Conservation (phyloP, 192 early-diverging fungal genomes). For the Linnemannia zychae region DNA sequence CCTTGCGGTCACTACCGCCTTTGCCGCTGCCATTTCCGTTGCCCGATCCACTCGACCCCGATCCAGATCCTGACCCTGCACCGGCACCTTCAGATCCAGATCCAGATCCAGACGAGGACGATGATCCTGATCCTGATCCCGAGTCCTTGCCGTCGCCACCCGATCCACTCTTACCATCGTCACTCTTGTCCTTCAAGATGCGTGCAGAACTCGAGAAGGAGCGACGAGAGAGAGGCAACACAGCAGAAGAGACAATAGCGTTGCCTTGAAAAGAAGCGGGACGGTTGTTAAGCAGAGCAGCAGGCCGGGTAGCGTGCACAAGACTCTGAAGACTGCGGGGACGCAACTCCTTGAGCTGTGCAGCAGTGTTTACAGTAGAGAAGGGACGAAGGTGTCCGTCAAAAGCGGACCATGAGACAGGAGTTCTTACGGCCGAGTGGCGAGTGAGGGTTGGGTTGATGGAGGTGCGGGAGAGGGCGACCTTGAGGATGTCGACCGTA, state of each 20-base stretch:
- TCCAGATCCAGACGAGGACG: constrained; percentile 36
- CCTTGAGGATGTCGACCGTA: constrained; percentile 38
- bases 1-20: constrained; percentile 27
- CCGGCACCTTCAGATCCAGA: constrained; percentile 12
- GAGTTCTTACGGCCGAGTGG: constrained; percentile 23
- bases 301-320: background rate
- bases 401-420: constrained; percentile 39
- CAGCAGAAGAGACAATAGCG: background rate
- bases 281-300: background rate
- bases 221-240: constrained; percentile 29
- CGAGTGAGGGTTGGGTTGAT: constrained; percentile 47
- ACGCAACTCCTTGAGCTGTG: constrained; percentile 29
- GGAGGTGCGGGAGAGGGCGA: constrained; percentile 45
- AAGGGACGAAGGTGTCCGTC: constrained; percentile 50
- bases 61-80: constrained; percentile 20
- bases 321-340: constrained; percentile 26
- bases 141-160: constrained; percentile 28
- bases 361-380: constrained; percentile 22
- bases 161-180: constrained; percentile 9
- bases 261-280: background rate
- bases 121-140: constrained; percentile 35
- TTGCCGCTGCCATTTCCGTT: constrained; percentile 22
- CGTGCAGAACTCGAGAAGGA: constrained; percentile 43
- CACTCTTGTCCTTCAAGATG: constrained; percentile 40
- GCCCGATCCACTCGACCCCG: constrained; percentile 24